A percentile compares a stretch with the other conserved stretches of the same genome.
These are phyloP conservation scores for Lichtheimia ornata DNA, from an alignment of 371 early-diverging fungal species.

Conservation along the genomic window DNA sequence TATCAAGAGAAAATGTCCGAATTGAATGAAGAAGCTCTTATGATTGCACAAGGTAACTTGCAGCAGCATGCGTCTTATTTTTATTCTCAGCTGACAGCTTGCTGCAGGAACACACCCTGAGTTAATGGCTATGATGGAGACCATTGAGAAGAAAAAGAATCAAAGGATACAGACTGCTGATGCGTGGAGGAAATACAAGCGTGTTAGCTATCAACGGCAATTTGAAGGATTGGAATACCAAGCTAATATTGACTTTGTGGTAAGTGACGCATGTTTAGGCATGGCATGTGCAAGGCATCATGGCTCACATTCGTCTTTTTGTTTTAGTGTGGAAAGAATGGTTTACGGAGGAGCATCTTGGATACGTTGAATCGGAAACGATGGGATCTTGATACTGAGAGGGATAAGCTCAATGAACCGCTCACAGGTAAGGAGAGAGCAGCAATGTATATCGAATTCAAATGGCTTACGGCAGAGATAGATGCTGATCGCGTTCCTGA, in stretches of 20 bases:
- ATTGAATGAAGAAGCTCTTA: slow-evolving; percentile 56
- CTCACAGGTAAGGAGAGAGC: slow-evolving; percentile 8
- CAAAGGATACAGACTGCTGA: slow-evolving; percentile 55
- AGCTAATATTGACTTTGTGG: slow-evolving; percentile 52
- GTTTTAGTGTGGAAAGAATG: slow-evolving; percentile 41
- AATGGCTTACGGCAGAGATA: background rate
- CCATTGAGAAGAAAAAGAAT: slow-evolving; percentile 59
- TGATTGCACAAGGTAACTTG: slow-evolving; percentile 56
- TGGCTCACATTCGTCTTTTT: background rate
- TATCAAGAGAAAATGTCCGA: slow-evolving; percentile 63
- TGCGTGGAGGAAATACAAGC: slow-evolving; percentile 55
- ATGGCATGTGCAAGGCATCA: background rate
- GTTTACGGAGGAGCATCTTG: slow-evolving; percentile 27
- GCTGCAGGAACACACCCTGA: slow-evolving; percentile 59
- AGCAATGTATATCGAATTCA: too few relatives aligned
- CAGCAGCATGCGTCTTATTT: background rate
- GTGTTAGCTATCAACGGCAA: slow-evolving; percentile 46
- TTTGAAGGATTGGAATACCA: slow-evolving; percentile 59
- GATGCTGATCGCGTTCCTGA: slow-evolving; percentile 20
- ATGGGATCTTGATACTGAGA: slow-evolving; percentile 32
- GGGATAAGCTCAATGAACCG: slow-evolving; percentile 25
- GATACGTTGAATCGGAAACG: slow-evolving; percentile 26
- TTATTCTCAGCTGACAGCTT: background rate
- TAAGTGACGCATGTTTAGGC: slow-evolving; percentile 19
- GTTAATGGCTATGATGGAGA: slow-evolving; percentile 54